A percentile compares a stretch with the other conserved stretches of the same genome.
Conservation (phyloP, 2,329 filamentous ascomycete genomes). For the Scopulariopsis brevicaulis region DNA sequence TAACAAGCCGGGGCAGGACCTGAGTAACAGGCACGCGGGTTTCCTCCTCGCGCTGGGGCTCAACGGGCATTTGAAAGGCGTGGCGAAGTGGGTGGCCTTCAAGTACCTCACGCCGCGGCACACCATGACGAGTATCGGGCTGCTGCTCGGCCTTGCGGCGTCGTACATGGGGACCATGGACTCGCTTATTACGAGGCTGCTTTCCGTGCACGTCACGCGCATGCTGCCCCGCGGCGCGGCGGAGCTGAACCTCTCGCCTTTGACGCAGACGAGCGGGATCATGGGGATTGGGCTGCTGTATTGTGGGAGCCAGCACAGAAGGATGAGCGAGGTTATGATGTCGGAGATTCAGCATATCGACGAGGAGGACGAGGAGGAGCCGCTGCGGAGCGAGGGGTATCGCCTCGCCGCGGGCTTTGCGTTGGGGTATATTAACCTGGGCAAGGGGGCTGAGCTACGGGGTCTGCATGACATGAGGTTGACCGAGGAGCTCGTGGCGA, state of each 20-base stretch:
- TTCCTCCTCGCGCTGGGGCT: conserved; percentile 84
- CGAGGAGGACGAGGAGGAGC: conserved; percentile 69
- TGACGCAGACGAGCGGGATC: conserved; percentile 90
- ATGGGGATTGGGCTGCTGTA: conserved; percentile 96
- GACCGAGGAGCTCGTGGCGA: conserved; percentile 73
- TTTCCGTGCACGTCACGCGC: conserved; percentile 91
- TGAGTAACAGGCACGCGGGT: conserved; percentile 93
- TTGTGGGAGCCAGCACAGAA: conserved; percentile 87
- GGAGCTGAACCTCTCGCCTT: conserved; percentile 82
- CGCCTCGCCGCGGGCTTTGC: conserved; percentile 88
- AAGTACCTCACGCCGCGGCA: conserved; percentile 99
- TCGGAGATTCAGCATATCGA: conserved; percentile 90
- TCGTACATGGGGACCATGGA: conserved; percentile 98
- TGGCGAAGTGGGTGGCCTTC: conserved; percentile 98
- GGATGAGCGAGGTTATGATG: conserved; percentile 98
- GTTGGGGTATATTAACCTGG: conserved; percentile 87
- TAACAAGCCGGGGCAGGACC: conserved; percentile 78
- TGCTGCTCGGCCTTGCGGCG: conserved; percentile 84
- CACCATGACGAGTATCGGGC: conserved; percentile 95
- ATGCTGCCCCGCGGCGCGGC: conserved; percentile 89
- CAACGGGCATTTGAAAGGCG: conserved; percentile 85
- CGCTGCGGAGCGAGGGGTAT: conserved; percentile 88
- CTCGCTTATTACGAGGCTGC: conserved; percentile 78
- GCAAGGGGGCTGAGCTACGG: conserved; percentile 76
- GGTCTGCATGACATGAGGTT: conserved; percentile 90